A percentile compares a stretch with the other conserved stretches of the same genome.
phyloP scores from a whole-genome alignment of 2,329 filamentous ascomycete genomes.

The Camptophora hylomeconis region DNA sequence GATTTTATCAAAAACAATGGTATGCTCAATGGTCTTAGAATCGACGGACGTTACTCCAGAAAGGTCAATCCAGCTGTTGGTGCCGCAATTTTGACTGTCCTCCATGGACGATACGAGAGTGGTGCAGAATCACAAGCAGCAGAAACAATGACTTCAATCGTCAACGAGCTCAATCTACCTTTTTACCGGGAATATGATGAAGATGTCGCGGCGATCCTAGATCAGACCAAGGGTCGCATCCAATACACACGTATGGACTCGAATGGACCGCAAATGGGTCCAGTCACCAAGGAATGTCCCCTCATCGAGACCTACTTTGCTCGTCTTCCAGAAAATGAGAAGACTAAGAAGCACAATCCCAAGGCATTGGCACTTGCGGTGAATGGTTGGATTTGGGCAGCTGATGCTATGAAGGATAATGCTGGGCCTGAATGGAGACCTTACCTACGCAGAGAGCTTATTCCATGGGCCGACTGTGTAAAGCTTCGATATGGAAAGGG shows the following conservation, averaged over 20 bases:
- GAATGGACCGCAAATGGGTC: constrained; percentile 74
- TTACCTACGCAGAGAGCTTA: constrained; percentile 92
- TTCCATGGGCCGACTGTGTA: constrained; percentile 97
- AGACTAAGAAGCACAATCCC: constrained; percentile 61
- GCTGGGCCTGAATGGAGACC: constrained; percentile 78
- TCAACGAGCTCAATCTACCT: constrained; percentile 75
- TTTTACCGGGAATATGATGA: constrained; percentile 87
- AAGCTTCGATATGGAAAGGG: constrained; percentile 80
- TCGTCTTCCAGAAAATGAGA: constrained; percentile 64
- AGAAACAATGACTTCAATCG: constrained; percentile 44
- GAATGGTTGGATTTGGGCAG: constrained; percentile 98
- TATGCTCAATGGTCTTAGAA: constrained; percentile 54
- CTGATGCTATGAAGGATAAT: constrained; percentile 86
- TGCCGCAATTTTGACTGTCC: constrained; percentile 53
- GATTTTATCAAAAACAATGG: constrained; percentile 53
- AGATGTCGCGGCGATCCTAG: constrained; percentile 69
- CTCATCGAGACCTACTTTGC: constrained; percentile 94
- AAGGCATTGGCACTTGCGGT: constrained; percentile 75
- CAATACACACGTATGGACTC: constrained; percentile 92
- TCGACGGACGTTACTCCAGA: constrained; percentile 70
- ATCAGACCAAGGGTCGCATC: constrained; percentile 86
- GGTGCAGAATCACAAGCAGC: constrained; percentile 34
- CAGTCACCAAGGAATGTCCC: constrained; percentile 62
- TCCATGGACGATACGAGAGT: constrained; percentile 56
- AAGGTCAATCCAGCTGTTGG: constrained; percentile 55